phyloP scores from a whole-genome alignment of 441 rosid genomes.

The Adansonia rubrostipa region DNA sequence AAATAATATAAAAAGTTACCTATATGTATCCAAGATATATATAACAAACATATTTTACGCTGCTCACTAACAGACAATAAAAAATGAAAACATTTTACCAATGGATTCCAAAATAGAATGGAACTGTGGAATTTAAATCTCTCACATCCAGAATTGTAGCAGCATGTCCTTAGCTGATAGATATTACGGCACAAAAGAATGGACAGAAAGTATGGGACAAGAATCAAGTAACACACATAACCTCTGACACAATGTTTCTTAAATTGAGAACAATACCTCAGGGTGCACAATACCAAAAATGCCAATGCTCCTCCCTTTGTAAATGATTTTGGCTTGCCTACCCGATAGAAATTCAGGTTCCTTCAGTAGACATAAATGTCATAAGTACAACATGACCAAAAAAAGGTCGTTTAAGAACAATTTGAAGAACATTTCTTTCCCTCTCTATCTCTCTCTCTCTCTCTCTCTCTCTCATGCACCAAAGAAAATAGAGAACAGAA shows the following conservation, averaged over 20 bases:
- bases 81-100: not conserved
- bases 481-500: slow-evolving; percentile 13
- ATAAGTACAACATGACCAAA: not conserved
- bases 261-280: slow-evolving; percentile 51
- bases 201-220: not conserved
- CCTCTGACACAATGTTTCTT: not conserved
- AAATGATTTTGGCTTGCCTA: slow-evolving; percentile 84
- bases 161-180: not conserved
- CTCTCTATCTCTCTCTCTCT: not conserved
- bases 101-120: not conserved
- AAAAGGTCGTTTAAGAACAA: not conserved
- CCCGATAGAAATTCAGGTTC: slow-evolving; percentile 86
- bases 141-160: not conserved
- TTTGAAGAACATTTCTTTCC: not conserved
- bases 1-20: not conserved
- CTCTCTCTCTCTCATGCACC: not conserved
- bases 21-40: not conserved
- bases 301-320: slow-evolving; percentile 75
- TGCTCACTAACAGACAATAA: not conserved
- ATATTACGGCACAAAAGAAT: not conserved
- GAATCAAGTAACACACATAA: not conserved
- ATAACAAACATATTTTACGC: not conserved
- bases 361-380: slow-evolving; percentile 41
- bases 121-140: not conserved
- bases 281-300: slow-evolving; percentile 95